phyloP scores from a whole-genome alignment of 2,329 filamentous ascomycete genomes.

The Peltaster fructicola region DNA sequence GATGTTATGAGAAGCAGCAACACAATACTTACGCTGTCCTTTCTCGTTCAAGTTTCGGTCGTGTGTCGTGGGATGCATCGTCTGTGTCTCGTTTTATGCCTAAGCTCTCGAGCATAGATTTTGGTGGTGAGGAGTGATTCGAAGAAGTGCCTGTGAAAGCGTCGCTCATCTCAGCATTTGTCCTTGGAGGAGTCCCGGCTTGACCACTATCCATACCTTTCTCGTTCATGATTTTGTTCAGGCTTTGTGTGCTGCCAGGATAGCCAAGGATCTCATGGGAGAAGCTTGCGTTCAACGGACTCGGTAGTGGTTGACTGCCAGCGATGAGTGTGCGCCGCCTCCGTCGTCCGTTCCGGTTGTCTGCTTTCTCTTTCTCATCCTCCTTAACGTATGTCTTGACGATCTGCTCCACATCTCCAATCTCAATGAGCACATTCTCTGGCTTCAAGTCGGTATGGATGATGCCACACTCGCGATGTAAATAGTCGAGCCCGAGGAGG shows the following conservation, averaged over 20 bases:
- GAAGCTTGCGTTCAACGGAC: conserved; percentile 83
- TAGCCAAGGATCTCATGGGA: conserved; percentile 55
- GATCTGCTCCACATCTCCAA: conserved; percentile 96
- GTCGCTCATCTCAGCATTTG: conserved; percentile 36
- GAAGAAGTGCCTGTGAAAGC: conserved; percentile 36
- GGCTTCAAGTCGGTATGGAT: conserved; percentile 97
- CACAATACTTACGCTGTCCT: conserved; percentile 65
- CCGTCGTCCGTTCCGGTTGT: conserved; percentile 78
- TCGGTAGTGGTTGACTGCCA: conserved; percentile 87
- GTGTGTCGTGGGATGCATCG: no score
- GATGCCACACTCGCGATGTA: conserved; percentile 95
- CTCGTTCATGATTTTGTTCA: conserved; percentile 72
- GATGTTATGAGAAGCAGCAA: no score
- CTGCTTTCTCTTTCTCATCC: conserved; percentile 55
- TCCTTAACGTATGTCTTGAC: conserved; percentile 91
- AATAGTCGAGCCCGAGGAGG: conserved; percentile 81
- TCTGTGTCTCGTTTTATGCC: conserved; percentile 34
- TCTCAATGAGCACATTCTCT: conserved; percentile 96
- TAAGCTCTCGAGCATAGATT: conserved; percentile 43
- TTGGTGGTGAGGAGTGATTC: conserved; percentile 20
- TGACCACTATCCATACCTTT: conserved; percentile 49
- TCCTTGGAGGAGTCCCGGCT: conserved; percentile 23
- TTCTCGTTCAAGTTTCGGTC: conserved; percentile 62
- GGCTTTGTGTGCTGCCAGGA: conserved; percentile 46
- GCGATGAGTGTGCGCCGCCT: conserved; percentile 88